Base-by-base conservation (phyloP, 2,329 filamentous ascomycete genomes). In the Calonectria honghensis region DNA sequence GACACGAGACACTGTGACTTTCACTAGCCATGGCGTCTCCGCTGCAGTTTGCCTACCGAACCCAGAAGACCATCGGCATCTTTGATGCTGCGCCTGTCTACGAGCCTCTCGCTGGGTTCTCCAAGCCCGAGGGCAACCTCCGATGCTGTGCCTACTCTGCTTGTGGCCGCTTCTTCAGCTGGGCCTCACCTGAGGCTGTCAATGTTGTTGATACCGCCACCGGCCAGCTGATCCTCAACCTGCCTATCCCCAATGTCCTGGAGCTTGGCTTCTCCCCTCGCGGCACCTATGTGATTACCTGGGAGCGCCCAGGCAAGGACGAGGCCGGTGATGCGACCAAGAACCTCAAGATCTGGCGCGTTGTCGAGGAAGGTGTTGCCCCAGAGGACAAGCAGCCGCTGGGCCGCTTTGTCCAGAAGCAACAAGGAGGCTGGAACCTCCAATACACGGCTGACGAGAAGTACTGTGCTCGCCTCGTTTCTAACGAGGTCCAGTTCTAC, bases 401-500 rank as follows among this genome's bases (percentile, higher is more conserved):
- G 59, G 96, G 96, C 77, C 91, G 93, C 82, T 99, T 97, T 84
- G 97, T 99, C 79, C 97, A 99, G 86, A 98, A 98, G 90, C 94
- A 93, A 78, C 95, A 98, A 88, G 95, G 94, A 59, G 95, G 96
- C 82, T 98, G 96, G 96, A 98, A 98, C 84, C 89, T 99, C 83
- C 96, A 98, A 87, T 99, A 98, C 86, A 98, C 96, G 37, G 91
- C 92, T 73, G 97, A 99, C 84, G 97, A 99, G 90, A 92, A 93
- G 84, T 96, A 95, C 85, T 98, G 96, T 85, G 97, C 96, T 78
- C 95, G 97, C 79, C 90, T 93, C 76, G 96, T 98, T 81, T 98
- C 95, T 85, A 99, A 99, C 85, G 96, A 98, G 89, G 95, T 99
- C 72, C 97, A 98, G 82, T 98, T 99, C 86, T 98, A 96, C 88